A percentile compares a stretch with the other conserved stretches of the same genome.
Evolutionary conservation across 2,329 filamentous ascomycete genomes (phyloP).

Genomic region (Thelonectria rubi): DNA sequence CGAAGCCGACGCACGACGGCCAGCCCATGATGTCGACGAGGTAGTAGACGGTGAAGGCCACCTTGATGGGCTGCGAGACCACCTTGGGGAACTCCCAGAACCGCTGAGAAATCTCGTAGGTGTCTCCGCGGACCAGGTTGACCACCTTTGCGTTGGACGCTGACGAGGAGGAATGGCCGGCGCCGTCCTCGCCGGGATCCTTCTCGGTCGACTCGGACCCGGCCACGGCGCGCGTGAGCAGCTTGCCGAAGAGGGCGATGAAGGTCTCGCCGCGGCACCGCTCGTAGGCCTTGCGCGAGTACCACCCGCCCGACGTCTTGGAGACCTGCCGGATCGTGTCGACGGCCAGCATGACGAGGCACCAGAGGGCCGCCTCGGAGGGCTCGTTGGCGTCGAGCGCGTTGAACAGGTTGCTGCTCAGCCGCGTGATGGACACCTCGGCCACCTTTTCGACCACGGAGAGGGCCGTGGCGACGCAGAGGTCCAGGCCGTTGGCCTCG

Average conservation of each 20-base stretch:
- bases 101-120: slow-evolving; percentile 81
- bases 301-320: slow-evolving; percentile 70
- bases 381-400: slow-evolving; percentile 45
- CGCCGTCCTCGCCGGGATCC: slow-evolving; percentile 32
- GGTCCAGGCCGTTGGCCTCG: slow-evolving; percentile 80
- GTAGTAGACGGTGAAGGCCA: slow-evolving; percentile 72
- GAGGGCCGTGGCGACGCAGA: slow-evolving; percentile 72
- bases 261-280: slow-evolving; percentile 77
- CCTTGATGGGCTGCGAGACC: slow-evolving; percentile 77
- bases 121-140: slow-evolving; percentile 84
- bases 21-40: slow-evolving; percentile 80
- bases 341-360: slow-evolving; percentile 47
- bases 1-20: slow-evolving; percentile 77
- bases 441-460: slow-evolving; percentile 61
- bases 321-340: slow-evolving; percentile 47
- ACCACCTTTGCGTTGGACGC: slow-evolving; percentile 91
- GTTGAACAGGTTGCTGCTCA: slow-evolving; percentile 49
- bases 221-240: slow-evolving; percentile 50
- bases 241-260: slow-evolving; percentile 50
- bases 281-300: slow-evolving; percentile 84
- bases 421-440: slow-evolving; percentile 51
- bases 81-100: slow-evolving; percentile 90
- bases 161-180: slow-evolving; percentile 54
- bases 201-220: slow-evolving; percentile 52
- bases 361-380: slow-evolving; percentile 49